Evolutionary conservation across 2,329 filamentous ascomycete genomes (phyloP).

Genomic region (Tolypocladium capitatum): DNA sequence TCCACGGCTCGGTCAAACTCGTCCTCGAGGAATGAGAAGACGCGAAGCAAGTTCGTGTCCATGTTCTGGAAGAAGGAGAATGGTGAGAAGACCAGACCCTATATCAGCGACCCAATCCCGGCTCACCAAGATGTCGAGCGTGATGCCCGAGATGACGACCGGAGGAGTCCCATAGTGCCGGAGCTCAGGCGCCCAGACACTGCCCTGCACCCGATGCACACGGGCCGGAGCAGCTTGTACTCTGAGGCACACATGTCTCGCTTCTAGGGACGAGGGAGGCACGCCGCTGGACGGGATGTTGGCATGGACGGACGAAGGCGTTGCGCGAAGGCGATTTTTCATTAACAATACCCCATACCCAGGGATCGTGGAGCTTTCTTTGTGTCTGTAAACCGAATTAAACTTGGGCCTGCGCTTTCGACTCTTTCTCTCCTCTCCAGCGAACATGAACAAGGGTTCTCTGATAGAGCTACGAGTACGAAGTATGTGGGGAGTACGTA

Average conservation of each 20-base stretch:
- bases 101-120: conserved; percentile 20
- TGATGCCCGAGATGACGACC: conserved; percentile 14
- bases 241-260: conserved; percentile 37
- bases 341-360: conserved; percentile 2
- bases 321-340: not conserved
- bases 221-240: conserved; percentile 29
- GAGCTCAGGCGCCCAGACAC: conserved; percentile 42
- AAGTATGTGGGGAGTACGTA: not conserved
- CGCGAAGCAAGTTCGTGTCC: conserved; percentile 16
- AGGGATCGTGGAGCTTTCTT: not conserved
- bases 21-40: conserved; percentile 29
- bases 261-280: conserved; percentile 21
- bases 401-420: not conserved
- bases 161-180: conserved; percentile 42
- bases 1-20: conserved; percentile 28
- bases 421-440: not conserved
- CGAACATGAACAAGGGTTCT: not conserved
- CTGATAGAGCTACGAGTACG: too few species aligned
- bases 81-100: conserved; percentile 14
- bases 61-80: conserved; percentile 21
- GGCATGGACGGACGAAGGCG: not conserved
- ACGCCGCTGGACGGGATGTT: not conserved
- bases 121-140: conserved; percentile 23
- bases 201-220: conserved; percentile 41
- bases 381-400: not conserved